Conservation (phyloP, 208 protist species). For the Endotrypanum monterogeii region DNA sequence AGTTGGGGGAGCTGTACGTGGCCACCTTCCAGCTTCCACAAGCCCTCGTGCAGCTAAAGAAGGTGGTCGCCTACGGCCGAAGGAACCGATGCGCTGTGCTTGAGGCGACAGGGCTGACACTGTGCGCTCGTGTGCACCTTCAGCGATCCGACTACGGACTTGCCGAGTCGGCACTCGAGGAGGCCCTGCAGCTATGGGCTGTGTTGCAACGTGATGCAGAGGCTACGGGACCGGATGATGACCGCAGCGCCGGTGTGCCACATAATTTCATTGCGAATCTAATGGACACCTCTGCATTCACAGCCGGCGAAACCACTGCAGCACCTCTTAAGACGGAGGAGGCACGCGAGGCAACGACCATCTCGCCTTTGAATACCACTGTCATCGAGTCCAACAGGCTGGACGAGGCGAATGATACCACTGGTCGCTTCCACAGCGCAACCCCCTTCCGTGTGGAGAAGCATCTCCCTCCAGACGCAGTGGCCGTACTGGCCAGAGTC, state of each 20-base stretch:
- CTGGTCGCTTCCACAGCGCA: slow-evolving; percentile 5
- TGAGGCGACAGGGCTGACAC: slow-evolving; percentile 68
- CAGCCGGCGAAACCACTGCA: background rate
- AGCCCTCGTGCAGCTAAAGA: slow-evolving; percentile 70
- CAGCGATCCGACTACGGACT: slow-evolving; percentile 78
- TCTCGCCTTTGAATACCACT: background rate
- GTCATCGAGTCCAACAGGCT: background rate
- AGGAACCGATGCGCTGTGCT: slow-evolving; percentile 46
- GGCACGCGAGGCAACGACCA: background rate
- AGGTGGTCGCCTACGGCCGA: slow-evolving; percentile 42
- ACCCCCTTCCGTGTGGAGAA: slow-evolving; percentile 20
- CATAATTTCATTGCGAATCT: slow-evolving; percentile 3
- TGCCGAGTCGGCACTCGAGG: slow-evolving; percentile 67
- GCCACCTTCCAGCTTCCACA: slow-evolving; percentile 75
- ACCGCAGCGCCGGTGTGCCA: background rate
- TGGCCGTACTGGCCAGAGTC: slow-evolving; percentile 47
- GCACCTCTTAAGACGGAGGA: background rate
- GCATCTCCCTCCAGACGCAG: slow-evolving; percentile 50
- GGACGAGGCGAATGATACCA: background rate
- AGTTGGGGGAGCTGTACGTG: slow-evolving; percentile 88
- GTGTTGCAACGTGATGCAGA: slow-evolving; percentile 31
- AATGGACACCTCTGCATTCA: slow-evolving; percentile 20
- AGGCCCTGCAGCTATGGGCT: slow-evolving; percentile 51
- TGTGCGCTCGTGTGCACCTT: slow-evolving; percentile 73
- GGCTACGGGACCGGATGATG: slow-evolving; percentile 6